Base-by-base conservation (phyloP, 192 early-diverging fungal genomes). In the Oehlia diaphana region DNA sequence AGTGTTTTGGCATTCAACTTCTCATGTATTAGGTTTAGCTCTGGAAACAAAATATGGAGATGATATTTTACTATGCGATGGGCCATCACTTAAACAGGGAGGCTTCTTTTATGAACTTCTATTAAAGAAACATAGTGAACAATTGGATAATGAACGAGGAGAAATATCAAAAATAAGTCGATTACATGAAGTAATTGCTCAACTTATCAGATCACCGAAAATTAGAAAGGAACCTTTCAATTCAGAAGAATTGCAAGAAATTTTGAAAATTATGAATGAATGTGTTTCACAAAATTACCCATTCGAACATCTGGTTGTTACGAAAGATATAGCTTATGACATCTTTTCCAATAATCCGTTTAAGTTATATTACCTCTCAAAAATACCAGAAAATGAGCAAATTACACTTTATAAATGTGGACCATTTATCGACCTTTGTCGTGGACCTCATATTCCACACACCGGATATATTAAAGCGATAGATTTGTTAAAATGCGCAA, bases 21-120 rank as follows among this genome's bases (percentile, higher is more conserved):
- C 92, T 4, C 90, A 93, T 66, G 80, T 93, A n/a, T 84, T 93
- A 68, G 94, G 93, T 5, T 90, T 90, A 81, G 92, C 93, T 2
- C 81, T 95, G 49, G 91, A 94, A 79, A 82, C 81, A 14, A 83
- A 91, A 35, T 95, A 91, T 75, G 93, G 93, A 49, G 88, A 92
- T 49, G 82, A 89, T 21, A 28, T 90, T 16, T 79, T 94, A 47
- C 86, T 95, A 33, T 92, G 92, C 66, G 91, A 92, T 72, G 93
- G 93, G 0, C 93, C 94, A 26, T 78, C 90, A 9, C 83, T 93
- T 62, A 85, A 88, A n/a, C 84, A 87, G 13, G 89, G 90, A 39
- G 94, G 94, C 14, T 95, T 94, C 87, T 94, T 91, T 79, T 95
- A 94, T 86, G 93, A 94, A 77, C 90, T 89, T 72, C 66, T 94